Evolutionary conservation across 176 grass and related monocot genomes (phyloP), one percentile per base, ranked within the genome.

Genomic region (Musa acuminata): DNA sequence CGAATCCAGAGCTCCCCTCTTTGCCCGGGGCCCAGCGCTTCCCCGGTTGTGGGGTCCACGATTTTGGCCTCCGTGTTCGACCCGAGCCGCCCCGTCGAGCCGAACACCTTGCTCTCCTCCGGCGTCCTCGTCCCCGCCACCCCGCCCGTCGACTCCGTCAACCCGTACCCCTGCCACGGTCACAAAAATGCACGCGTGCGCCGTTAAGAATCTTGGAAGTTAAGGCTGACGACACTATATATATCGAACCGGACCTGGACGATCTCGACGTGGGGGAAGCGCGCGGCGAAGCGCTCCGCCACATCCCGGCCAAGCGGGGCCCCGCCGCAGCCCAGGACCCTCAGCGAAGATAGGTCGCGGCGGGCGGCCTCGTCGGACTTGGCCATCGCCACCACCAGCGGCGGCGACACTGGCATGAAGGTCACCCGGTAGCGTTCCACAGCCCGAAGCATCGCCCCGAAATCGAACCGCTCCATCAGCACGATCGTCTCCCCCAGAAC

Each of bases 1-100:
- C 76, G 87, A 26, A 91, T 48, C 17, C 78, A 79, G 8, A 96
- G 79, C 69, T 96, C 89, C 5, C 92, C 92, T 75, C 66, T 43
- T 57, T 87, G 86, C 25, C 86, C 82, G 0, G 87, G 87, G 19
- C 83, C 89, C 8, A 96, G 80, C 8, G 62, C 87, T 77, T 92
- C 81, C 23, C 89, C 89, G 48, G 85, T 84, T 65, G 64, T n/a
- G 22, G 93, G 89, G 24, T 96, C 89, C 51, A 96, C 83, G 13
- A 96, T 96, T 81, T 92, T 96, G 0, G 87, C 87, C 79, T 92
- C 75, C 63, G 84, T 57, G 54, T 90, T 81, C 64, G 89, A 67
- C 53, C 58, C 72, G 8, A 96, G 26, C 79, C 89, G 82, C 62
- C 93, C 93, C 1, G 88, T 87, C 0, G 93, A 96, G 8, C 85